These are phyloP conservation scores for Luvunga scandens DNA, from an alignment of 345 rosid genomes.

Conservation along the genomic window DNA sequence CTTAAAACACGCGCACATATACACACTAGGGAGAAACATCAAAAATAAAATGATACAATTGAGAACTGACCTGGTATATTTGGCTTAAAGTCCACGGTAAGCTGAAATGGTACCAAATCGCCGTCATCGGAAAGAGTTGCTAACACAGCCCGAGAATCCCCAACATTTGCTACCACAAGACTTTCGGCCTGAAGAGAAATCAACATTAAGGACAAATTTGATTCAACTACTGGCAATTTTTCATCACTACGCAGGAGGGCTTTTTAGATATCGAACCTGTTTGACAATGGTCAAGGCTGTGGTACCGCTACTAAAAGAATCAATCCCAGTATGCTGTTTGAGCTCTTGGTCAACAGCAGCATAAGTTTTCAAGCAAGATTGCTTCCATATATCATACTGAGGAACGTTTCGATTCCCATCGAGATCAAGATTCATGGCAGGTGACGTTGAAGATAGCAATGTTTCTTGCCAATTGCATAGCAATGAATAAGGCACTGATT, in stretches of 20 bases:
- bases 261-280: conserved; percentile 42
- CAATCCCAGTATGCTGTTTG: conserved; percentile 52
- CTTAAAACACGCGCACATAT: background rate
- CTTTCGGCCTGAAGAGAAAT: conserved; percentile 46
- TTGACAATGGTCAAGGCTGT: conserved; percentile 75
- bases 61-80: conserved; percentile 59
- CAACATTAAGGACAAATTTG: background rate
- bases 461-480: conserved; percentile 78
- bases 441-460: conserved; percentile 36
- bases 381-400: conserved; percentile 68
- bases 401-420: conserved; percentile 22
- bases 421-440: conserved; percentile 25
- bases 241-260: background rate
- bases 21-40: background rate
- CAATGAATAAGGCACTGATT: conserved; percentile 53
- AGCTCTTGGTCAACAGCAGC: conserved; percentile 73
- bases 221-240: background rate
- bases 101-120: conserved; percentile 65
- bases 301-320: conserved; percentile 69
- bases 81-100: conserved; percentile 81
- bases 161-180: conserved; percentile 67
- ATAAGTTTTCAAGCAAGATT: conserved; percentile 62
- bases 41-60: background rate
- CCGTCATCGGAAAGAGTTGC: conserved; percentile 58
- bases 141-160: conserved; percentile 83